These are phyloP conservation scores for Russula brevipes DNA, from an alignment of 768 basidiomycete species.

Conservation along the genomic window DNA sequence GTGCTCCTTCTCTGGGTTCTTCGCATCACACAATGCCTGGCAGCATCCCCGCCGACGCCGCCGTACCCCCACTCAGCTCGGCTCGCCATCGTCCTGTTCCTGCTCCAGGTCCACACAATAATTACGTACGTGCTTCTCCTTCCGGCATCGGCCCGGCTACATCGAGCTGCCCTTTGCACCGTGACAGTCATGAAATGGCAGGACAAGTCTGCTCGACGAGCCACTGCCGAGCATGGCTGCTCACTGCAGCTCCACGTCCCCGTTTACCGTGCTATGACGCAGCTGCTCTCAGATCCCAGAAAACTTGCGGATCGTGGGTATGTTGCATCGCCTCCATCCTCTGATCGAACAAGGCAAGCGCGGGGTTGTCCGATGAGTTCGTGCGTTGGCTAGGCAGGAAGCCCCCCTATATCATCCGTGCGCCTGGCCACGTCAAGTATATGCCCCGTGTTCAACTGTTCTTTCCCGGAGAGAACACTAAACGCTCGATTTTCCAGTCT, in stretches of 20 bases:
- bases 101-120: too few species aligned
- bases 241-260: constrained; percentile 55
- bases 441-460: too few species aligned
- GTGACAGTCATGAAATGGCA: too few species aligned
- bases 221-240: constrained; percentile 41
- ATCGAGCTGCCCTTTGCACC: too few species aligned
- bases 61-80: too few species aligned
- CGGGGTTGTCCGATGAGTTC: constrained; percentile 60
- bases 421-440: constrained; percentile 80
- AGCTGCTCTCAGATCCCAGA: constrained; percentile 50
- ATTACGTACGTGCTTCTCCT: too few species aligned
- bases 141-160: too few species aligned
- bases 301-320: constrained; percentile 38
- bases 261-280: constrained; percentile 50
- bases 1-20: too few species aligned
- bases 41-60: too few species aligned
- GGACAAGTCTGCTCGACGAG: not conserved
- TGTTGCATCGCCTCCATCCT: not conserved
- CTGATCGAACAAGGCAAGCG: constrained; percentile 27
- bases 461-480: too few species aligned
- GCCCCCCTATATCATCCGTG: constrained; percentile 66
- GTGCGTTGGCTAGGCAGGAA: constrained; percentile 56
- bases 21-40: too few species aligned
- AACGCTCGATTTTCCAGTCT: constrained; percentile 20
- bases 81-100: too few species aligned